Evolutionary conservation across 2,329 filamentous ascomycete species (phyloP).

Genomic region (Hymenoscyphus albidus): DNA sequence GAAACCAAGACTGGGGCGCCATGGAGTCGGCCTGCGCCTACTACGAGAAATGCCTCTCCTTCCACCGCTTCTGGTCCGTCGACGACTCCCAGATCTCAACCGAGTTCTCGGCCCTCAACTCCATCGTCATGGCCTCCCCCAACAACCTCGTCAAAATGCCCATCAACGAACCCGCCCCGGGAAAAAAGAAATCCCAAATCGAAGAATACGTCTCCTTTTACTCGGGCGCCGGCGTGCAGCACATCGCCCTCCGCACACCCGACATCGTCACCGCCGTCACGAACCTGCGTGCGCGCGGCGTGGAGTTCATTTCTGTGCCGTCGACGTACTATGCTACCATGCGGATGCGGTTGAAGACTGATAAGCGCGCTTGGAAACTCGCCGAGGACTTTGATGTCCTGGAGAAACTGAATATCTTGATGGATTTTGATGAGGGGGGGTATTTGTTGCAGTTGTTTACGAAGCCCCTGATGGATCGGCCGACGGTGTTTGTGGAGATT

Average conservation of each 20-base stretch:
- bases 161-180: slow-evolving; percentile 90
- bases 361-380: slow-evolving; percentile 58
- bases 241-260: slow-evolving; percentile 79
- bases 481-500: slow-evolving; percentile 94
- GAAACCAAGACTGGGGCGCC: slow-evolving; percentile 93
- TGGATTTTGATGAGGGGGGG: slow-evolving; percentile 91
- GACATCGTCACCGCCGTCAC: slow-evolving; percentile 77
- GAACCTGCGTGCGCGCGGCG: slow-evolving; percentile 77
- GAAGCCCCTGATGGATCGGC: slow-evolving; percentile 88
- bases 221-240: slow-evolving; percentile 83
- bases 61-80: slow-evolving; percentile 97
- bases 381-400: slow-evolving; percentile 77
- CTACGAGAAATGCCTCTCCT: slow-evolving; percentile 85
- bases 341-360: slow-evolving; percentile 65
- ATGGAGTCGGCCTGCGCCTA: slow-evolving; percentile 65
- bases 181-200: slow-evolving; percentile 90
- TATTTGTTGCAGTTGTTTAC: slow-evolving; percentile 77
- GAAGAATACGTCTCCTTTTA: slow-evolving; percentile 93
- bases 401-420: slow-evolving; percentile 76
- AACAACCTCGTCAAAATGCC: slow-evolving; percentile 94
- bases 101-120: slow-evolving; percentile 84
- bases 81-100: slow-evolving; percentile 92
- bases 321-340: slow-evolving; percentile 81
- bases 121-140: slow-evolving; percentile 83
- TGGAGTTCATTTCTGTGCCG: slow-evolving; percentile 90